Base-by-base conservation (phyloP, 768 basidiomycete species). In the Mycena vitilis region DNA sequence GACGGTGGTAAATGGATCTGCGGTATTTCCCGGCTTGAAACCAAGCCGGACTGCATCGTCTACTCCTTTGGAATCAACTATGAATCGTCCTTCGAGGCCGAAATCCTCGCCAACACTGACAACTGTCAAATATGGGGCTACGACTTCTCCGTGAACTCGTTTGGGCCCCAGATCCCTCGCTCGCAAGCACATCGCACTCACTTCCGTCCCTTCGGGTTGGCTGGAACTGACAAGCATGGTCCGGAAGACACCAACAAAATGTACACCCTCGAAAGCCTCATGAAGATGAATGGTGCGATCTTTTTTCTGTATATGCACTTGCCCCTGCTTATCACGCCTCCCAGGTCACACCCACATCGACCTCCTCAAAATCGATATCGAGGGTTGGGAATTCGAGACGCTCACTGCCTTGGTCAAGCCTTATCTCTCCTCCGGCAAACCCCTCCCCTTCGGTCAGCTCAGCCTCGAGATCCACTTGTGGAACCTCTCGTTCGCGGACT, bases 361-460 rank as follows among this genome's bases (percentile, higher is more conserved):
- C 66, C 85, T 93, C 69, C 85, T 93, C 65, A 91, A 92, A 76
- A 78, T 93, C 62, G 91, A 93, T 75, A 86, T 91, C 37, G 91
- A 93, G 73, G 85, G 89, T 44, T 84, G 83, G 76, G 91, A 93
- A 72, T 93, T 89, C 75, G 84, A 87, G 59, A 86, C 89, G 1
- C 77, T 93, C 7, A 79, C 81, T 0, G 71, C 82, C 5, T 76
- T 89, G 45, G 72, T 89, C 49, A 78, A 81, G 60, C 81, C 83
- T 13, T 89, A 88, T 73, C 75, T 87, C 63, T 75, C 78, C 25
- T 79, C 81, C 20, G 83, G 83, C 44, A 68, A 78, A 42, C 85
- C 88, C 0, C 78, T 93, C 11, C 91, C 91, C 7, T 87, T 93
- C 75, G 91, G 89, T 30, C 92, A 93, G 75, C 82, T 93, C 30